Conservation (phyloP, 176 grass and related monocot species). For the Cenchrus americanus region DNA sequence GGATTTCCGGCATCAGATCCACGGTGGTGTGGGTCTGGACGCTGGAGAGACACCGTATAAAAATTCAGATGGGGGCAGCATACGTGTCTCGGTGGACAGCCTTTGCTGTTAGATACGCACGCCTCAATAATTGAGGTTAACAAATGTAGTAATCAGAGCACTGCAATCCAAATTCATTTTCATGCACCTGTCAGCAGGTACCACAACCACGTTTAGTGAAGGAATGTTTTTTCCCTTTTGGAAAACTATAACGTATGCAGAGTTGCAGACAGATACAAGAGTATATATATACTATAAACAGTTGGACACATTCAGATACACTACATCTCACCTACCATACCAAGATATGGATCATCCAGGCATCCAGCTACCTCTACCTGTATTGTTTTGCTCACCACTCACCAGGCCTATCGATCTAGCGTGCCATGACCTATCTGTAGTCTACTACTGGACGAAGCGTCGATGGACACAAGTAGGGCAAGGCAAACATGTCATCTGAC, state of each 20-base stretch:
- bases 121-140: slow-evolving; percentile 32
- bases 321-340: slow-evolving; percentile 4
- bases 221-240: background rate
- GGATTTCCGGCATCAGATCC: slow-evolving; percentile 31
- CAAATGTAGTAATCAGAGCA: background rate
- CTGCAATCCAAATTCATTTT: background rate
- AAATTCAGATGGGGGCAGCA: background rate
- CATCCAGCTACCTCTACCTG: background rate
- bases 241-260: too few relatives aligned
- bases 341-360: background rate
- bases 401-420: background rate
- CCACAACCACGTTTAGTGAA: background rate
- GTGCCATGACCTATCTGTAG: slow-evolving; percentile 3
- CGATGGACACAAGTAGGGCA: background rate
- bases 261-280: slow-evolving; percentile 6
- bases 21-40: background rate
- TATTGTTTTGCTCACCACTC: background rate
- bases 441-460: background rate
- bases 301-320: background rate
- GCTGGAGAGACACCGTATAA: background rate
- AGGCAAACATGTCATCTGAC: slow-evolving; percentile 20
- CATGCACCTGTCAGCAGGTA: background rate
- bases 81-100: slow-evolving; percentile 9
- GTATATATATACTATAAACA: background rate
- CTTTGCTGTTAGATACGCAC: background rate